Evolutionary conservation across 2,329 filamentous ascomycete species (phyloP).

Genomic region (Aspergillus novoparasiticus): DNA sequence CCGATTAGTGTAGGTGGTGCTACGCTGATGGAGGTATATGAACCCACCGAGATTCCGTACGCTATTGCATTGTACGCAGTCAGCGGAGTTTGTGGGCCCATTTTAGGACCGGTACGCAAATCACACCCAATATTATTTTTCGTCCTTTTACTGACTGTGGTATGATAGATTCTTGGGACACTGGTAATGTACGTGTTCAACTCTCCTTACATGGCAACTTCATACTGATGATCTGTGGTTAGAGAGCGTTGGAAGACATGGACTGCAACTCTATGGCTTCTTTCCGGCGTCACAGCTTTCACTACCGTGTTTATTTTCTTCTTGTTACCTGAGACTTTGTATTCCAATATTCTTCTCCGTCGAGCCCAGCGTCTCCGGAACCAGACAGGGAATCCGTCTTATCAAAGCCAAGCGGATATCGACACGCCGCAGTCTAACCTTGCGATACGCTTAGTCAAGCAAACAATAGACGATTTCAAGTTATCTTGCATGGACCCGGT

Average conservation of each 20-base stretch:
- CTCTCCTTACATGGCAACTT: neutral
- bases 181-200: neutral
- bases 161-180: constrained; percentile 10
- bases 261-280: constrained; percentile 9
- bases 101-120: constrained; percentile 5
- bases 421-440: neutral
- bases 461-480: constrained; percentile 23
- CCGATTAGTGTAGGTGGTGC: constrained; percentile 12
- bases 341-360: constrained; percentile 16
- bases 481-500: constrained; percentile 15
- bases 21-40: constrained; percentile 10
- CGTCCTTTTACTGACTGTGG: neutral
- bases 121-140: neutral
- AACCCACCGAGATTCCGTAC: constrained; percentile 4
- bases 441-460: neutral
- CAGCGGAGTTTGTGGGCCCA: constrained; percentile 12
- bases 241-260: constrained; percentile 9
- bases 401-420: constrained; percentile 9
- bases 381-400: constrained; percentile 12
- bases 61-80: constrained; percentile 12
- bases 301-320: constrained; percentile 5
- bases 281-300: constrained; percentile 4
- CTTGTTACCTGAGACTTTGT: constrained; percentile 13
- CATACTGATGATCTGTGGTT: neutral
- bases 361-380: constrained; percentile 14